Evolutionary conservation across 352 stramenopile genomes (phyloP).

Genomic region (Globisporangium canariense): DNA sequence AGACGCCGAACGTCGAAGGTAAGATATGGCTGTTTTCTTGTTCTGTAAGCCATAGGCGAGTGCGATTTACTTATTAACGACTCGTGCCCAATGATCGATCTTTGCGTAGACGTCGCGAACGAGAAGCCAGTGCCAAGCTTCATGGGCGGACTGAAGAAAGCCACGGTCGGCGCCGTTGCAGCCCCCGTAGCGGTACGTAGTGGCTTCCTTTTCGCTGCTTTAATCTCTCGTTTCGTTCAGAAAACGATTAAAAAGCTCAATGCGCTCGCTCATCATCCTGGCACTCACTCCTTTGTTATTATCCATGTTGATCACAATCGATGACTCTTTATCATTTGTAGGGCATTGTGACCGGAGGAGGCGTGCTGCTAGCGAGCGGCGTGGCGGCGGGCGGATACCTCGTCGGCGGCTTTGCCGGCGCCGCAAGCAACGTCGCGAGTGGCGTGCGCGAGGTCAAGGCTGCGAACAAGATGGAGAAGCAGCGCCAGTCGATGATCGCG

Average conservation of each 20-base stretch:
- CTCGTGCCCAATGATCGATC: not conserved
- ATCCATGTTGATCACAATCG: not conserved
- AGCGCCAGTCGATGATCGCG: slow-evolving; percentile 27
- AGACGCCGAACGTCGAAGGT: slow-evolving; percentile 19
- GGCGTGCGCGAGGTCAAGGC: slow-evolving; percentile 80
- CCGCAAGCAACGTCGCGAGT: slow-evolving; percentile 77
- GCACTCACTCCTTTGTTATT: not conserved
- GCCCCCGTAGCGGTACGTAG: slow-evolving; percentile 72
- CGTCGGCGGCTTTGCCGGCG: slow-evolving; percentile 78
- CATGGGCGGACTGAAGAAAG: slow-evolving; percentile 84
- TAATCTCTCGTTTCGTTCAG: not conserved
- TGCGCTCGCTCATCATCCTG: not conserved
- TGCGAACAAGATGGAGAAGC: slow-evolving; percentile 69
- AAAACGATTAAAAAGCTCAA: not conserved
- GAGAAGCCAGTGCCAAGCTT: slow-evolving; percentile 78
- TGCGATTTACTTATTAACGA: not conserved
- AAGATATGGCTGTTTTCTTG: not conserved
- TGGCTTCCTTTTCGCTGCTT: not conserved
- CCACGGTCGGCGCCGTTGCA: slow-evolving; percentile 74
- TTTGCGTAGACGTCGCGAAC: slow-evolving; percentile 29
- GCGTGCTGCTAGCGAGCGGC: slow-evolving; percentile 71
- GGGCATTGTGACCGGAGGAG: slow-evolving; percentile 72
- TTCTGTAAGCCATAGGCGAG: not conserved
- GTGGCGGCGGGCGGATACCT: slow-evolving; percentile 76
- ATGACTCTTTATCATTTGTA: slow-evolving; percentile 16